A percentile compares a stretch with the other conserved stretches of the same genome.
These are phyloP conservation scores for Zymoseptoria pseudotritici DNA, from an alignment of 2,329 filamentous ascomycete species.

Conservation along the genomic window DNA sequence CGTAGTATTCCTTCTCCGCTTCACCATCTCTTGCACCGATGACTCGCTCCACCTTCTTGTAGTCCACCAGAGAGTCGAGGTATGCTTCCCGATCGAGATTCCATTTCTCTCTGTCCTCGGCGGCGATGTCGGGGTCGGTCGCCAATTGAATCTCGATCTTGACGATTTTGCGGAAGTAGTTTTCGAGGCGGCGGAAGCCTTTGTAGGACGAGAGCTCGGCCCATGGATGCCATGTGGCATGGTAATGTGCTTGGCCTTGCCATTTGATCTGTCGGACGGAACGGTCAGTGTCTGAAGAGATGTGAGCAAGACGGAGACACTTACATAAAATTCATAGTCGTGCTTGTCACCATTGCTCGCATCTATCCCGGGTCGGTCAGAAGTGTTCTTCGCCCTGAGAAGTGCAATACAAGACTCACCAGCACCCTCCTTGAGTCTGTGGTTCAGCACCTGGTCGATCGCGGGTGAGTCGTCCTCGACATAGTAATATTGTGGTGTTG, in stretches of 20 bases:
- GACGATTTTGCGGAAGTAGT: conserved; percentile 83
- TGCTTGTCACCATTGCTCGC: conserved; percentile 48
- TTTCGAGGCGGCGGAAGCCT: conserved; percentile 83
- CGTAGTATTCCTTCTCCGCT: conserved; percentile 76
- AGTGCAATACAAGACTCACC: conserved; percentile 24
- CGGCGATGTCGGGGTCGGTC: conserved; percentile 64
- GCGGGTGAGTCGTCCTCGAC: conserved; percentile 73
- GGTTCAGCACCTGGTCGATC: conserved; percentile 85
- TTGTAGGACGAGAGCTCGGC: conserved; percentile 68
- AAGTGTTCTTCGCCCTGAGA: neutral
- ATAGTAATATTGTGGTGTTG: conserved; percentile 63
- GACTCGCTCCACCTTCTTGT: conserved; percentile 85
- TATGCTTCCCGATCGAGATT: conserved; percentile 90
- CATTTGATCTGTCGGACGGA: conserved; percentile 69
- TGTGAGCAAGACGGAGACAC: too few relatives aligned
- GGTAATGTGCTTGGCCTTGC: conserved; percentile 90
- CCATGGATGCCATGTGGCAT: conserved; percentile 88
- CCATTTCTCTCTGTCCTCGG: conserved; percentile 87
- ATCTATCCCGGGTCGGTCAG: conserved; percentile 14
- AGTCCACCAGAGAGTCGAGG: conserved; percentile 80
- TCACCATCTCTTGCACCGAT: conserved; percentile 77
- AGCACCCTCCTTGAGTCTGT: conserved; percentile 63
- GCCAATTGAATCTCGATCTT: conserved; percentile 71
- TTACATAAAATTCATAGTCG: conserved; percentile 72
- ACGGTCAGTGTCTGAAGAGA: conserved; percentile 14